A percentile compares a stretch with the other conserved stretches of the same genome.
phyloP scores from a whole-genome alignment of 352 stramenopile genomes.

The Hyphochytrium catenoides region DNA sequence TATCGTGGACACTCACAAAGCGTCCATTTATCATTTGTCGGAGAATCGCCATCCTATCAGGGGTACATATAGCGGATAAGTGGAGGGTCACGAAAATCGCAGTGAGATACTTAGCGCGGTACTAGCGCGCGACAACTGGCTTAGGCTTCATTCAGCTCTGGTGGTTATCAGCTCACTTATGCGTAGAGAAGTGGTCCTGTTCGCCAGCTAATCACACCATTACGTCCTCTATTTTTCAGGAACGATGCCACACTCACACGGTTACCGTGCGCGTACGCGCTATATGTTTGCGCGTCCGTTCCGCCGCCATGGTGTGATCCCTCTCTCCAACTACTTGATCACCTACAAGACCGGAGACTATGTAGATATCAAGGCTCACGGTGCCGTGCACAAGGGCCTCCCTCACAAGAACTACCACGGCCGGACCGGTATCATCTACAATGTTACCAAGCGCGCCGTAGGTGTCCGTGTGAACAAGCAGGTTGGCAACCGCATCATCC shows the following conservation, averaged over 20 bases:
- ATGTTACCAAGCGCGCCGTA: conserved; percentile 95
- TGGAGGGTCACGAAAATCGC: no score
- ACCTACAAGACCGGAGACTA: conserved; percentile 99
- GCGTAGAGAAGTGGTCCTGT: no score
- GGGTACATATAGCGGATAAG: no score
- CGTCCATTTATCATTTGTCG: no score
- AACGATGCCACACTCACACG: conserved; percentile 98
- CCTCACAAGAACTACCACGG: conserved; percentile 99
- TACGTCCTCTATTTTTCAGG: no score
- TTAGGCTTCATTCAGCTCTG: no score
- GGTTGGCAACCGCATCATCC: conserved; percentile 90
- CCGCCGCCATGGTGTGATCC: conserved; percentile 82
- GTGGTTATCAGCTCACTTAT: no score
- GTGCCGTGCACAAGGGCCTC: conserved; percentile 99
- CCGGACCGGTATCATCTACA: conserved; percentile 96
- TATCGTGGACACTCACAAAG: no score
- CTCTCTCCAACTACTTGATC: conserved; percentile 90
- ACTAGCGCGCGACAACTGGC: no score
- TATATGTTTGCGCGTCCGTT: conserved; percentile 99
- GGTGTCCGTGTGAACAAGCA: conserved; percentile 99
- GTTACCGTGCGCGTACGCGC: conserved; percentile 93
- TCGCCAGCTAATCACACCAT: no score
- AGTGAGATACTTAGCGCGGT: no score
- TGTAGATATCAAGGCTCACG: conserved; percentile 99
- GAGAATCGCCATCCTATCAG: no score